Evolutionary conservation across 2,329 filamentous ascomycete genomes (phyloP).

Genomic region (Shiraia sp.): DNA sequence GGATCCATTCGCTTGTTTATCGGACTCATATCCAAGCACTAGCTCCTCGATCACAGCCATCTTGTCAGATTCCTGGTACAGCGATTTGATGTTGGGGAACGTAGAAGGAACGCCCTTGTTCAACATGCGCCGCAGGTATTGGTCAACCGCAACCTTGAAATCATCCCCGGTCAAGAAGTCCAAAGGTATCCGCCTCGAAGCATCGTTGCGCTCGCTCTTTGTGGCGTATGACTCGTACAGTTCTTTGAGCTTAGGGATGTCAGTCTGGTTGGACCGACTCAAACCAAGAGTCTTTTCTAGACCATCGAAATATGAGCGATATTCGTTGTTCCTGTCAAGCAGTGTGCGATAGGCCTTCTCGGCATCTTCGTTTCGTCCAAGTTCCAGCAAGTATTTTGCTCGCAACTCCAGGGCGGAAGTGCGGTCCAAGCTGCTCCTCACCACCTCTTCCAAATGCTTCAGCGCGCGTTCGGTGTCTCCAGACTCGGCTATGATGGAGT

Average conservation of each 20-base stretch:
- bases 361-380: slow-evolving; percentile 79
- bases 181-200: slow-evolving; percentile 81
- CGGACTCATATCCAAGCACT: slow-evolving; percentile 76
- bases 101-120: slow-evolving; percentile 93
- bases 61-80: slow-evolving; percentile 80
- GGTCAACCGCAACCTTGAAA: slow-evolving; percentile 76
- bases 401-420: slow-evolving; percentile 82
- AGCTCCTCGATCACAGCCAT: slow-evolving; percentile 74
- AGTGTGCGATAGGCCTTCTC: slow-evolving; percentile 78
- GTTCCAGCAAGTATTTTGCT: slow-evolving; percentile 79
- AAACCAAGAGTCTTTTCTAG: slow-evolving; percentile 72
- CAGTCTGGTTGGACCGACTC: slow-evolving; percentile 61
- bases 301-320: slow-evolving; percentile 81
- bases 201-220: slow-evolving; percentile 82
- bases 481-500: slow-evolving; percentile 86
- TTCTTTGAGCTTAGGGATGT: slow-evolving; percentile 71
- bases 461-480: slow-evolving; percentile 82
- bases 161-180: slow-evolving; percentile 82
- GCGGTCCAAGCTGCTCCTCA: slow-evolving; percentile 79
- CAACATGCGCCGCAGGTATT: slow-evolving; percentile 82
- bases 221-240: slow-evolving; percentile 82
- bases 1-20: slow-evolving; percentile 57
- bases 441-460: slow-evolving; percentile 78
- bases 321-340: slow-evolving; percentile 85
- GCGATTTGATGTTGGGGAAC: slow-evolving; percentile 93